Base-by-base conservation (phyloP, 202 grass and related monocot species). In the Dendrocalamus latiflorus region DNA sequence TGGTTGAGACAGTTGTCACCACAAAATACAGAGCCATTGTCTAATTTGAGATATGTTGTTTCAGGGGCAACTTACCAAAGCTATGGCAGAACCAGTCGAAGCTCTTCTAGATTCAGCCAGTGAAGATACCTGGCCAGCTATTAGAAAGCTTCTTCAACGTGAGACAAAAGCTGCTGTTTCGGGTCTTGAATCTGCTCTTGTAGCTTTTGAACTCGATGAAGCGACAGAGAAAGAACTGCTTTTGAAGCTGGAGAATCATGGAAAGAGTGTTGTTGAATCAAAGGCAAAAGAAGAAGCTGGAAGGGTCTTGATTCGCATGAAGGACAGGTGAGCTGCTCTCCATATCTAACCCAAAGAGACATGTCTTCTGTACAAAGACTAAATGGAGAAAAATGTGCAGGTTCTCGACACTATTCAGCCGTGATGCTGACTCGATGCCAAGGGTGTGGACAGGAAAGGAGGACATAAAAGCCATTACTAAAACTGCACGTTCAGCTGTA, bases 391-490 rank as follows among this genome's bases (percentile, higher is more conserved):
- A 59, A 39, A 24, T 80, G 38, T 83, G 30, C 84, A 98, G 96
- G 87, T 98, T 98, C 68, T 89, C 93, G 3, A 98, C 78, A 68
- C 82, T 98, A 60, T 98, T 98, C 73, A 92, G 89, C 68, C 89
- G 87, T 22, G 96, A 98, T 87, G 77, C 85, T 65, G 96, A 98
- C 78, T 98, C 95, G 1, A 95, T 98, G 93, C 96, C 96, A 72
- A 91, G 96, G 81, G 85, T 98, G 61, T 98, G 96, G 96, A 95
- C 96, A 30, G 96, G 96, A 82, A 98, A 98, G 56, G 96, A 98
- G 84, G 96, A 98, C 81, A 98, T 98, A 54, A 98, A 91, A 92
- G 82, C 96, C 43, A 98, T 98, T 44, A 98, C 96, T 77, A 98
- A 98, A 93, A 75, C 85, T 71, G 96, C 96, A 74, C 93, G 93